Base-by-base conservation (phyloP, 2,329 filamentous ascomycete species). In the Aspergillaceae sp. region DNA sequence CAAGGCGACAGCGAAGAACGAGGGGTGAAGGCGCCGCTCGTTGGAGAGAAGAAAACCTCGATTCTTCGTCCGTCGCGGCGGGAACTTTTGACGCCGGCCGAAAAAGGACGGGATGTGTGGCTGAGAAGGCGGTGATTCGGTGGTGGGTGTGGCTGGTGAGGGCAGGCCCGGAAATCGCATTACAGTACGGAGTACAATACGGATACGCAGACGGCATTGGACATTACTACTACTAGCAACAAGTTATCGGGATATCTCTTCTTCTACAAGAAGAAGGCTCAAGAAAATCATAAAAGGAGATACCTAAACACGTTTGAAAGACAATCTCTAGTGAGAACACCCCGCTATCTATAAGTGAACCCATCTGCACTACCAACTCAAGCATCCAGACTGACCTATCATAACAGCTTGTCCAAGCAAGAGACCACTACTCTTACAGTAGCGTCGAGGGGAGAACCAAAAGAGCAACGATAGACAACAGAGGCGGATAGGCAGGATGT, bases 401-500 rank as follows among this genome's bases (percentile, higher is more conserved):
- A 54, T 41, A 37, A 27, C 36, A 26, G 36, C 36, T 8, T 4
- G 8, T 40, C 6, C 28, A 9, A 32, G 28, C 28, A 29, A 38
- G 11, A 29, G 7, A 41, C 9, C 28, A 29, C 29, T 26, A 41
- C 26, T 26, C n/a, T 3, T 5, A 38, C 26, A 38, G 11, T 8
- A 19, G 11, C 26, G 3, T 28, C 7, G 9, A 26, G 8, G 9
- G 9, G 4, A 26, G 19, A 40, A 40, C n/a, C 9, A 19, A 29
- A 30, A 26, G n/a, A 41, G 7, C 36, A 28, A 27, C 5, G 11
- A 30, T 44, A 43, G 44, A 49, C 19, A 19, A 19, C 19, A 19
- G 19, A 19, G 19, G 2, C 19, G 19, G 19, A 19, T 19, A 19
- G 51, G 42, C 44, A 55, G 41, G 45, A 83, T 83, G 80, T 71